Conservation (phyloP, 192 early-diverging fungal genomes). For the Radiomyces spectabilis region DNA sequence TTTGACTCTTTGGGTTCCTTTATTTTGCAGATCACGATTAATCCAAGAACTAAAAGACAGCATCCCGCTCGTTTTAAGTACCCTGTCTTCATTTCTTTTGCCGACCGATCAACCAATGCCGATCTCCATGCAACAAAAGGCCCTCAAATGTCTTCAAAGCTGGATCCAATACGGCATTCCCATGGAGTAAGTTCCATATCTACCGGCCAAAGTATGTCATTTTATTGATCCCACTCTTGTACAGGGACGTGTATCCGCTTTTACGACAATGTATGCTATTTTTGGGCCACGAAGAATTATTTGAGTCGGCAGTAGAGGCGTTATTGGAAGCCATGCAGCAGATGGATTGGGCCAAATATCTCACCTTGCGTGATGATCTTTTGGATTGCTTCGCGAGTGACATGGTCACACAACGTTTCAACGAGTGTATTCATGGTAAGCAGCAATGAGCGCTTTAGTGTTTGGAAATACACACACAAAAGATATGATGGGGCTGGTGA, state of each 20-base stretch:
- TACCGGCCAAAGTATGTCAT: neutral
- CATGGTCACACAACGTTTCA: conserved; percentile 32
- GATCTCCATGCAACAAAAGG: conserved; percentile 31
- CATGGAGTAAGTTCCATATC: conserved; percentile 33
- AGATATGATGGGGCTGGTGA: no score
- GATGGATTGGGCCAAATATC: conserved; percentile 22
- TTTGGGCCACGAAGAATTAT: conserved; percentile 30
- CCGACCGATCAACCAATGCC: conserved; percentile 6
- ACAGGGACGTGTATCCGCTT: conserved; percentile 32
- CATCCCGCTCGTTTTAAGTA: conserved; percentile 21
- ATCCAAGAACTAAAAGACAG: conserved; percentile 19
- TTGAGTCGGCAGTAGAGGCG: conserved; percentile 45
- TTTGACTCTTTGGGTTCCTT: no score
- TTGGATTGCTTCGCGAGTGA: conserved; percentile 42
- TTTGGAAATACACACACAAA: no score
- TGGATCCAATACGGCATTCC: conserved; percentile 50
- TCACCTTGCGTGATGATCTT: conserved; percentile 34
- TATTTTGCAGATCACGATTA: conserved; percentile 14
- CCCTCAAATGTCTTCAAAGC: conserved; percentile 40
- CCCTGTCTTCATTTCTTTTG: conserved; percentile 3
- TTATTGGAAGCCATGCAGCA: conserved; percentile 44
- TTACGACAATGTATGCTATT: conserved; percentile 33
- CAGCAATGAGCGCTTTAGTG: no score
- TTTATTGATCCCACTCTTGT: neutral
- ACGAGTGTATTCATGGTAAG: conserved; percentile 33